These are phyloP conservation scores for Striga asiatica DNA, from an alignment of 257 asterid genomes.

Conservation along the genomic window DNA sequence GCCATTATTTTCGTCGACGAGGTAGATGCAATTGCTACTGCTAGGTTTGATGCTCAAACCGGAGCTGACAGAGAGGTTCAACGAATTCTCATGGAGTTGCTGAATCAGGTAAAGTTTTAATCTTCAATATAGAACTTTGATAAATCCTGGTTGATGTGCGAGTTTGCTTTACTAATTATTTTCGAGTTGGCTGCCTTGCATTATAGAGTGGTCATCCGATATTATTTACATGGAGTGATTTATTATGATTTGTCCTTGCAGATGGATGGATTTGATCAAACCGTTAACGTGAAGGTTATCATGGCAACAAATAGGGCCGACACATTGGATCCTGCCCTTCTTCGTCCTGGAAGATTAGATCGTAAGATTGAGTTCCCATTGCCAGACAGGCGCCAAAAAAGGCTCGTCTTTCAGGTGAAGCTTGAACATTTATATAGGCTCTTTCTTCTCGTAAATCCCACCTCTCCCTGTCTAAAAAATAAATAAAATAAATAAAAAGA, in stretches of 20 bases:
- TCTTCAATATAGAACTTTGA: neutral
- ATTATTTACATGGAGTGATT: neutral
- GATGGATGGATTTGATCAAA: constrained; percentile 95
- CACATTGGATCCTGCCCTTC: constrained; percentile 84
- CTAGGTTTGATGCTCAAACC: constrained; percentile 84
- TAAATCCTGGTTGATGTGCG: neutral
- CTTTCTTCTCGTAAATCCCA: neutral
- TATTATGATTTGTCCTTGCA: constrained; percentile 20
- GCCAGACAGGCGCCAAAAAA: constrained; percentile 90
- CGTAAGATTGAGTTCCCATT: constrained; percentile 85
- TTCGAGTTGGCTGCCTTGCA: neutral
- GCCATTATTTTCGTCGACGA: constrained; percentile 83
- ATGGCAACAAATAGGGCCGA: constrained; percentile 94
- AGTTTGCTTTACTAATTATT: neutral
- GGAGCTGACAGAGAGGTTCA: constrained; percentile 95
- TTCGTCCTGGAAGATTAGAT: constrained; percentile 96
- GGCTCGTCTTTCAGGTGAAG: constrained; percentile 77
- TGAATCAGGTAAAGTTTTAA: constrained; percentile 50
- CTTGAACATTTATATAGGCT: neutral
- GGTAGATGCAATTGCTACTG: constrained; percentile 88
- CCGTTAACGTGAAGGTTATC: constrained; percentile 81
- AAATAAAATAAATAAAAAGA: neutral
- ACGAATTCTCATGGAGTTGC: constrained; percentile 73
- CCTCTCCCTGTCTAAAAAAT: neutral
- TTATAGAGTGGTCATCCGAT: neutral